Base-by-base conservation (phyloP, 345 rosid species). In the Bruguiera sexangula region DNA sequence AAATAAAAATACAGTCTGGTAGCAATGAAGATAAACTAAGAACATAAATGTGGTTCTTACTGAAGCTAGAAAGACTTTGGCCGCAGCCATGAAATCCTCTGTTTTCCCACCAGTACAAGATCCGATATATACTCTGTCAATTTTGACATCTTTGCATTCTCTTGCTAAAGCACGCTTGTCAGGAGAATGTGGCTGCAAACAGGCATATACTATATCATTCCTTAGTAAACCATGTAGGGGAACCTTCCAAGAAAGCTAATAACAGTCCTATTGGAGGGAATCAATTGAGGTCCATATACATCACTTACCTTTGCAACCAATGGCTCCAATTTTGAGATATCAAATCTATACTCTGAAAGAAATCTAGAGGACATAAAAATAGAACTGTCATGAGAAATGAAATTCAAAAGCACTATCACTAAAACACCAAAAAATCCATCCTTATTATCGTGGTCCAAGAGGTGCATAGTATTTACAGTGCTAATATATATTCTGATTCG, bases 51-150 rank as follows among this genome's bases (percentile, higher is more conserved):
- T 31, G 63, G 66, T 36, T 71, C 96, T 79, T 82, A 95, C 96
- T 20, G 98, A 83, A 78, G 89, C 93, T 32, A 83, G 78, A 73
- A 95, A 83, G 57, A 95, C 88, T 89, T 85, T 90, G 50, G 99
- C 98, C 51, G 89, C 99, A 69, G 98, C 98, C 74, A 95, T 81
- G 69, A 95, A 95, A 77, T 90, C 98, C 74, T 90, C 96, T 0
- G 96, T 89, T 80, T 92, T 95, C 27, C 99, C 99, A 65, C 99
- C 98, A n/a, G 98, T 95, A 81, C 99, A 95, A 67, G 98, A 95
- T 74, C 99, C 99, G 22, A 95, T 95, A 72, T 92, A 95, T 59
- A 95, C 99, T 77, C 99, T 82, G 84, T 92, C 99, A 62, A 95
- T 89, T 82, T 95, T 95, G 79, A 95, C 97, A 81, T 95, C 97